Percentiles rank a stretch among this genome's conserved stretches.
Evolutionary conservation across 1,284 basidiomycete species (phyloP).

Genomic region (Ustilago shanxiensis): DNA sequence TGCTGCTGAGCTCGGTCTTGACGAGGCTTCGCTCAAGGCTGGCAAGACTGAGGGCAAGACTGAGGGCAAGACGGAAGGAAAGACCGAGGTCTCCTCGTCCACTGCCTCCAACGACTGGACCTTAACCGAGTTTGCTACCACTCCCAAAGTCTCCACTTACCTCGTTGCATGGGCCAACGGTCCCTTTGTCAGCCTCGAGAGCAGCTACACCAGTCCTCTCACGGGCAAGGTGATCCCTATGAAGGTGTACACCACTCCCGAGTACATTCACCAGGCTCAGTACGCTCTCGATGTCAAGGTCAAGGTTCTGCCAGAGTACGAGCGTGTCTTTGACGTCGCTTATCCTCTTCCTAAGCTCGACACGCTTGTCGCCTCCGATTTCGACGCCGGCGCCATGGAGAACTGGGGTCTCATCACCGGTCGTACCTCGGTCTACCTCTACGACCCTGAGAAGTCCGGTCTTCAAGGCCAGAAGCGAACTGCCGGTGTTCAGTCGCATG

Average conservation of each 20-base stretch:
- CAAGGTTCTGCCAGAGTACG: constrained; percentile 89
- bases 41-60: constrained; percentile 69
- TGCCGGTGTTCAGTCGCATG: constrained; percentile 83
- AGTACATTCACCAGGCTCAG: constrained; percentile 83
- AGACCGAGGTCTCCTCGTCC: constrained; percentile 37
- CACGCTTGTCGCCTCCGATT: constrained; percentile 75
- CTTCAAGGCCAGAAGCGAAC: constrained; percentile 83
- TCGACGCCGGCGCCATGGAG: constrained; percentile 94
- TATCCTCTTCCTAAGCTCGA: constrained; percentile 86
- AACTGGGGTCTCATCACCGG: constrained; percentile 89
- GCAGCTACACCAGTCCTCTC: constrained; percentile 83
- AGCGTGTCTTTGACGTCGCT: constrained; percentile 86
- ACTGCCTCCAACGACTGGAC: constrained; percentile 66
- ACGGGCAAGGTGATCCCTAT: constrained; percentile 86
- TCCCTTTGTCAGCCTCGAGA: constrained; percentile 80
- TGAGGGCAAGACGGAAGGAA: constrained; percentile 38
- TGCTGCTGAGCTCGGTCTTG: constrained; percentile 77
- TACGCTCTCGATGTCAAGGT: constrained; percentile 88
- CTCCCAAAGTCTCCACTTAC: constrained; percentile 83
- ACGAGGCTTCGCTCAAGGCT: constrained; percentile 74
- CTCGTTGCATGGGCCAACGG: constrained; percentile 93
- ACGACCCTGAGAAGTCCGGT: constrained; percentile 83
- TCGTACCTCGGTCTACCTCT: constrained; percentile 83
- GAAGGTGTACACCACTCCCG: constrained; percentile 85
- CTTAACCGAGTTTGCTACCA: constrained; percentile 67